phyloP scores from a whole-genome alignment of 192 early-diverging fungal species.

The Rhizoclosmatium globosum region DNA sequence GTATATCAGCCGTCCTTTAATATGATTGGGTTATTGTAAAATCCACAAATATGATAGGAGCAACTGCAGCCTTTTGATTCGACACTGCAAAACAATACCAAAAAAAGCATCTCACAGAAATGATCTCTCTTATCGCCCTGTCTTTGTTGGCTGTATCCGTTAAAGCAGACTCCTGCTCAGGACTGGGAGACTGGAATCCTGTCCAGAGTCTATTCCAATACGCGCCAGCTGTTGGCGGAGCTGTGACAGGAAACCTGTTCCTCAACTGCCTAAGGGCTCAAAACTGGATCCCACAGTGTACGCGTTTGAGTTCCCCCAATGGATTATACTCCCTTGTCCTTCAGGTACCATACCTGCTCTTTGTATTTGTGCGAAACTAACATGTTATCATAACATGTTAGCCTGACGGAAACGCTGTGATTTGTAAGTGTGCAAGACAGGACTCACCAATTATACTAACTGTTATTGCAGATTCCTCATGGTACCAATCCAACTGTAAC shows the following conservation, averaged over 20 bases:
- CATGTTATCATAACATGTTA: not conserved
- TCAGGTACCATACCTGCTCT: not conserved
- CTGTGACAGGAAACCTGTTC: not conserved
- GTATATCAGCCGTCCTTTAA: no score
- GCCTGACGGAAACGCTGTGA: conserved; percentile 6
- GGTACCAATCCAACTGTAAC: no score
- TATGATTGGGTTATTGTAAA: no score
- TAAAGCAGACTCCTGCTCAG: not conserved
- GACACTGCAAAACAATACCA: not conserved
- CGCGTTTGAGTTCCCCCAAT: not conserved
- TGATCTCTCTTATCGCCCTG: not conserved
- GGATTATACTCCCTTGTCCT: conserved; percentile 2
- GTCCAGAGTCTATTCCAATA: not conserved
- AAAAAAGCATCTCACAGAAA: not conserved
- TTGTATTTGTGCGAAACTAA: no score
- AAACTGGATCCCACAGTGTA: not conserved
- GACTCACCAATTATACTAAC: no score
- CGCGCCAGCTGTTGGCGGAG: not conserved
- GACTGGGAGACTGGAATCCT: not conserved
- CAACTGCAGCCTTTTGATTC: no score
- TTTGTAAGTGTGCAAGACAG: not conserved
- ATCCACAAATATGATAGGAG: no score
- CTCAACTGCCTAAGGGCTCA: not conserved
- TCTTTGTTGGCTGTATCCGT: not conserved
- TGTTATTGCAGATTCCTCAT: no score